A percentile compares a stretch with the other conserved stretches of the same genome.
Conservation (phyloP, 371 early-diverging fungal species). For the Mortierella sp. region DNA sequence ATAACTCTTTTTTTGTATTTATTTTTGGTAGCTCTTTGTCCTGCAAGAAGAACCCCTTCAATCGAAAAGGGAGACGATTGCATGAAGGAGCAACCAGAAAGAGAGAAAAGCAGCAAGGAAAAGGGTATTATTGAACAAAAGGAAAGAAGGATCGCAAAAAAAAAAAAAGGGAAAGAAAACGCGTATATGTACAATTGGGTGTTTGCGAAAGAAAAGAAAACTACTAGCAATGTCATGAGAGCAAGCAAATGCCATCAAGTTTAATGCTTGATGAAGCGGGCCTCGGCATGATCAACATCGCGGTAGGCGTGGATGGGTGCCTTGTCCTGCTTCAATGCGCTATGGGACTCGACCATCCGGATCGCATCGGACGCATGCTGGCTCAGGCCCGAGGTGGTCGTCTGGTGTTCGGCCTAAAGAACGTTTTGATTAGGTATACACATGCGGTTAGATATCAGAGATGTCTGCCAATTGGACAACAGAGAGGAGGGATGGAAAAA, state of each 20-base stretch:
- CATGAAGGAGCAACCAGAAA: neutral
- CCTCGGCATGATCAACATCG: slow-evolving; percentile 51
- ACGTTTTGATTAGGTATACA: neutral
- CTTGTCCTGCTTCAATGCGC: slow-evolving; percentile 51
- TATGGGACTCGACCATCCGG: slow-evolving; percentile 51
- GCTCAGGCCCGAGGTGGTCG: slow-evolving; percentile 33
- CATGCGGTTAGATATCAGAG: slow-evolving; percentile 9
- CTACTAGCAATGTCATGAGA: too few species aligned
- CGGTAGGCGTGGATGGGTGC: slow-evolving; percentile 44
- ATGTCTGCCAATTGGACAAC: neutral
- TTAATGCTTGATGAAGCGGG: slow-evolving; percentile 49
- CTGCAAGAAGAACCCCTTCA: neutral
- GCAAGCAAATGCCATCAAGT: neutral
- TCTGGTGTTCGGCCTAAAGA: slow-evolving; percentile 23
- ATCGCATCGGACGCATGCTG: slow-evolving; percentile 58
- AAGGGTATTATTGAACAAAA: neutral
- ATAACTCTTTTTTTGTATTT: too few species aligned
- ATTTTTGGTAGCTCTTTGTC: too few species aligned
- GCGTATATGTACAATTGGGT: neutral
- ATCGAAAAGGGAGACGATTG: neutral
- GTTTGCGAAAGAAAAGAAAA: neutral
- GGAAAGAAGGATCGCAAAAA: neutral
- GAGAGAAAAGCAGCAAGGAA: neutral
- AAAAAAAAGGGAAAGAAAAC: neutral
- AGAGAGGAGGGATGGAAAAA: neutral